Base-by-base conservation (phyloP, 441 rosid species). In the Populus hybrid region DNA sequence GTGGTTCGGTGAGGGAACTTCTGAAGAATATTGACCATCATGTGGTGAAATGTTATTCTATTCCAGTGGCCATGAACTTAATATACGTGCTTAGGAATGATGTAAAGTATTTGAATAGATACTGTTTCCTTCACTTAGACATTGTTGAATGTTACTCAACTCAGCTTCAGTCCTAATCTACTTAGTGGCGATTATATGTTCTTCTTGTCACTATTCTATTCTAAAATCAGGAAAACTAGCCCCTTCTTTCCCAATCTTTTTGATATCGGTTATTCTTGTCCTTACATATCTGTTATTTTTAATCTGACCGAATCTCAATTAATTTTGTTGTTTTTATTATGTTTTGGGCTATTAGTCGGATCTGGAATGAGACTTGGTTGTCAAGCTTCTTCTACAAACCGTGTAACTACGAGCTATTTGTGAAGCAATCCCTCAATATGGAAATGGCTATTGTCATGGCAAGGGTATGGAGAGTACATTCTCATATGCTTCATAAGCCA, bases 301-400 rank as follows among this genome's bases (percentile, higher is more conserved):
- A 76, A 67, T 77, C 69, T 79, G 69, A 82, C 64, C 26, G 26
- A 38, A 59, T 78, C 59, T 36, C 16, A 24, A 36, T 75, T 65
- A 24, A 67, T 79, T 73, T 72, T 81, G 4, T 76, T 69, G 34
- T 18, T 36, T n/a, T 38, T 79, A 28, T 28, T 67, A 3, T 61
- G 73, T 73, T 69, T 75, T 78, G 73, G 69, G 69, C 68, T 64
- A 46, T 77, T 76, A 95, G 99, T 80, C 98, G 97, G 80, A 90
- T 95, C 26, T 95, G 99, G 99, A 92, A 93, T 26, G 99, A 95
- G 91, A 89, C 92, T 75, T 95, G 99, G 99, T 79, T 95, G 86
- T 67, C 94, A 35, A 87, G 83, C 90, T 92, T 93, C 89, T 95
- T 95, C 82, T 95, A 87, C 87, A 93, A 90, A 85, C 99, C 97